Evolutionary conservation across 306 rosid genomes (phyloP).

Genomic region (Ormosia semicastrata): DNA sequence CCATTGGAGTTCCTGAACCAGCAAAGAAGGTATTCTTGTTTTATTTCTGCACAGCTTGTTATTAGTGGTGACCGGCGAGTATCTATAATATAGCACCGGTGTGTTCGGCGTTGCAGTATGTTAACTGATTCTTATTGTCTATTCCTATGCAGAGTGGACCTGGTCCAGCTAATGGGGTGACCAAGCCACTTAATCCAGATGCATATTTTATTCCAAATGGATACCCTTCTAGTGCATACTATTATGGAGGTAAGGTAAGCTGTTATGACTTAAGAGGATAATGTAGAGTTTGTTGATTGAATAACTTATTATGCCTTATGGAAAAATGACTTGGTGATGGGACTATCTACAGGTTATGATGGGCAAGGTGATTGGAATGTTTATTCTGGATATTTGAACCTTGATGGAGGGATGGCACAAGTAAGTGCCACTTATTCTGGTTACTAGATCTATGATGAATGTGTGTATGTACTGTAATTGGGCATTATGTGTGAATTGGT

Average conservation of each 20-base stretch:
- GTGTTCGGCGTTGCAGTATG: neutral
- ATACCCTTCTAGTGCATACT: constrained; percentile 37
- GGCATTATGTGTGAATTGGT: neutral
- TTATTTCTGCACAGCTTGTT: neutral
- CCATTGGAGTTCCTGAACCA: constrained; percentile 25
- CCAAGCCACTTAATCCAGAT: constrained; percentile 49
- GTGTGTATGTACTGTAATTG: neutral
- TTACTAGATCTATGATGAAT: neutral
- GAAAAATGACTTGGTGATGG: neutral
- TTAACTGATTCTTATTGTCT: neutral
- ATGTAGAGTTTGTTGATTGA: neutral
- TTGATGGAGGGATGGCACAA: constrained; percentile 48
- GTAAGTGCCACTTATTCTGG: constrained; percentile 27
- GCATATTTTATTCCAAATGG: constrained; percentile 33
- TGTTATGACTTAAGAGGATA: neutral
- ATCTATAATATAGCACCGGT: neutral
- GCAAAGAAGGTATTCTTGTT: constrained; percentile 36
- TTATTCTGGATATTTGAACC: constrained; percentile 36
- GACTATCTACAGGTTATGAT: constrained; percentile 32
- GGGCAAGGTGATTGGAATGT: constrained; percentile 42
- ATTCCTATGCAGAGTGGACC: constrained; percentile 37
- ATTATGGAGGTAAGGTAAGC: constrained; percentile 64
- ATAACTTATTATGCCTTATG: neutral
- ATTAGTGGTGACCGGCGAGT: neutral
- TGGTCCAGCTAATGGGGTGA: constrained; percentile 24